phyloP scores from a whole-genome alignment of 2,329 filamentous ascomycete genomes.

The Arthrobotrys megalospora region DNA sequence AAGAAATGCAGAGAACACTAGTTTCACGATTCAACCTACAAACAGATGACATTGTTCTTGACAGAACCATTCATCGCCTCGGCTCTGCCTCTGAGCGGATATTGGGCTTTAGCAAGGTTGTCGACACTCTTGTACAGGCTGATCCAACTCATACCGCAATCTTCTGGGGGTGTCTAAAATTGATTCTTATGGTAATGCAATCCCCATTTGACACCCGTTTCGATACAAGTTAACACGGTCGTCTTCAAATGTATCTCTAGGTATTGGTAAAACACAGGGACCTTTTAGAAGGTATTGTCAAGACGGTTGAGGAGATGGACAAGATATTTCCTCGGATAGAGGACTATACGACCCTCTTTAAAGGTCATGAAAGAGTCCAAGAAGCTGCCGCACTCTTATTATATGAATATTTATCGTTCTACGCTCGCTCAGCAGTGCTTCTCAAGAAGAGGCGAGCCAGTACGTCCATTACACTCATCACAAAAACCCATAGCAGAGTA shows the following conservation, averaged over 20 bases:
- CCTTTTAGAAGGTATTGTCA: neutral
- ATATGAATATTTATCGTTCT: constrained; percentile 23
- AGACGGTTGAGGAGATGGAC: constrained; percentile 9
- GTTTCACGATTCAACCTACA: too few species aligned
- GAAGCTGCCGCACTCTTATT: constrained; percentile 2
- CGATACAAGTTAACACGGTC: too few species aligned
- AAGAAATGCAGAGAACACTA: too few species aligned
- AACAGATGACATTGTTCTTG: too few species aligned
- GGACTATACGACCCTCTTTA: neutral
- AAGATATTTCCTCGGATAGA: neutral
- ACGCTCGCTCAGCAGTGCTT: constrained; percentile 12
- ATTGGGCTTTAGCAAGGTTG: too few species aligned
- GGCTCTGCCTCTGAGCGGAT: too few species aligned
- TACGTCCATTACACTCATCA: neutral
- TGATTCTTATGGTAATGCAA: constrained; percentile 7
- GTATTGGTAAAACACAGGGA: too few species aligned
- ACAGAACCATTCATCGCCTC: too few species aligned
- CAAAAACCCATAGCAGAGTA: too few species aligned
- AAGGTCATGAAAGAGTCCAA: constrained; percentile 1
- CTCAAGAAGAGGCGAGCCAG: constrained; percentile 3
- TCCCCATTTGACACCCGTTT: too few species aligned
- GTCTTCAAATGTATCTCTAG: too few species aligned
- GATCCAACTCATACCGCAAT: constrained; percentile 1
- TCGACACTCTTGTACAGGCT: constrained; percentile 1
- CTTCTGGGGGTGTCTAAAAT: constrained; percentile 11